Evolutionary conservation across 2,329 filamentous ascomycete species (phyloP).

Genomic region (Thelonectria rubi): DNA sequence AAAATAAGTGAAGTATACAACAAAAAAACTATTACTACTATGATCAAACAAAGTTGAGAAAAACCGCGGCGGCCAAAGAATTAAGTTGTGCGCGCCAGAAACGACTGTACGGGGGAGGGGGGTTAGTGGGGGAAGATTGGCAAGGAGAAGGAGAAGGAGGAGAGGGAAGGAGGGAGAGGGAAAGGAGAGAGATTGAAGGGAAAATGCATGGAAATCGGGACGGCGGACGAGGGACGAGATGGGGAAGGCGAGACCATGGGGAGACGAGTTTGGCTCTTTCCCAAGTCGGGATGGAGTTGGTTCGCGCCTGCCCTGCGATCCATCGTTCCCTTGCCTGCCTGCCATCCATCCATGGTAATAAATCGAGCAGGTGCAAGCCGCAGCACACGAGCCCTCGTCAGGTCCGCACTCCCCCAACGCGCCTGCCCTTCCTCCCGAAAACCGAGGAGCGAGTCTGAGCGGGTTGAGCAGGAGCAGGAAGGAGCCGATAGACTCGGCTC

Average conservation of each 20-base stretch:
- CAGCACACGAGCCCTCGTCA: constrained; percentile 3
- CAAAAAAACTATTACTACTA: constrained; percentile 18
- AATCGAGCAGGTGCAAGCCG: neutral
- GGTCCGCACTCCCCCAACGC: neutral
- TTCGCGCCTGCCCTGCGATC: constrained; percentile 8
- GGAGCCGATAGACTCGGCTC: neutral
- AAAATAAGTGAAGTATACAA: neutral
- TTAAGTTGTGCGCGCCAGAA: constrained; percentile 33
- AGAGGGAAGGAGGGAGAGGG: neutral
- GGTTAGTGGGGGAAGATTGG: neutral
- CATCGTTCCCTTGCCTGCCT: neutral
- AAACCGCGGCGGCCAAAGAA: constrained; percentile 31
- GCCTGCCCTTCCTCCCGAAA: neutral
- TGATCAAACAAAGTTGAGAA: constrained; percentile 19
- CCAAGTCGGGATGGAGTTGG: constrained; percentile 25
- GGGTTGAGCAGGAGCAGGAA: neutral
- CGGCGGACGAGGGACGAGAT: constrained; percentile 10
- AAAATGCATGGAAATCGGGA: neutral
- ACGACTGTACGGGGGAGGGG: constrained; percentile 27
- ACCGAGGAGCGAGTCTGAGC: constrained; percentile 5
- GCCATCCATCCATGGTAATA: constrained; percentile 3
- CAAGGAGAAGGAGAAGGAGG: constrained; percentile 9
- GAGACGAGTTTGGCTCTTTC: constrained; percentile 20
- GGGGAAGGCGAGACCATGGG: constrained; percentile 5
- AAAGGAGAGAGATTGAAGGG: neutral